Base-by-base conservation (phyloP, 2,329 filamentous ascomycete genomes). In the Helminthosporium solani region DNA sequence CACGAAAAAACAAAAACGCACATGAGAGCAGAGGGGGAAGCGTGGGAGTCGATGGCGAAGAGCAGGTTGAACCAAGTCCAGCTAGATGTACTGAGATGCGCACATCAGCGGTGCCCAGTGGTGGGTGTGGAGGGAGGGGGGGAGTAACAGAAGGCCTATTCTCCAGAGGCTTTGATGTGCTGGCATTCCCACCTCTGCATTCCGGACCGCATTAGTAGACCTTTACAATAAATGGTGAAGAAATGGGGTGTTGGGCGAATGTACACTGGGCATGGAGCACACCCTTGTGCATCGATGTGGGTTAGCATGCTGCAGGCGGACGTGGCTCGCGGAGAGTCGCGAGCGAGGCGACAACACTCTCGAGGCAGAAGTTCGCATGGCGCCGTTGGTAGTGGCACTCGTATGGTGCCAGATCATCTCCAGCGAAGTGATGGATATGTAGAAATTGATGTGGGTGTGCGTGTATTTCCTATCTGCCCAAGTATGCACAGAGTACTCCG, bases 381-480 rank as follows among this genome's bases (percentile, higher is more conserved):
- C 68, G 64, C 64, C 66, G 67, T 53, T 52, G 47, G 43, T 50
- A 54, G 50, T 47, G 44, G 39, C 42, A 31, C 37, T 54, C 54
- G 50, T 61, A 52, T 64, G 64, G 65, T 70, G 67, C 65, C 66
- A 70, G 62, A 70, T 67, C 64, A 69, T 58, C 63, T 51, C 50
- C 7, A 7, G 7, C 25, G 25, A 27, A 7, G 7, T 42, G 23
- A 3, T 37, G 21, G n/a, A n/a, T n/a, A n/a, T n/a, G n/a, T n/a
- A n/a, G n/a, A n/a, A n/a, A n/a, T n/a, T n/a, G n/a, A n/a, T n/a
- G n/a, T n/a, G n/a, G n/a, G n/a, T n/a, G n/a, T n/a, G n/a, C n/a
- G n/a, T n/a, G n/a, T n/a, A n/a, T n/a, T n/a, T n/a, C n/a, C n/a
- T n/a, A n/a, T n/a, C n/a, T n/a, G n/a, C n/a, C n/a, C n/a, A n/a